Base-by-base conservation (phyloP, 148 eudicot species). In the Fagopyrum tataricum region DNA sequence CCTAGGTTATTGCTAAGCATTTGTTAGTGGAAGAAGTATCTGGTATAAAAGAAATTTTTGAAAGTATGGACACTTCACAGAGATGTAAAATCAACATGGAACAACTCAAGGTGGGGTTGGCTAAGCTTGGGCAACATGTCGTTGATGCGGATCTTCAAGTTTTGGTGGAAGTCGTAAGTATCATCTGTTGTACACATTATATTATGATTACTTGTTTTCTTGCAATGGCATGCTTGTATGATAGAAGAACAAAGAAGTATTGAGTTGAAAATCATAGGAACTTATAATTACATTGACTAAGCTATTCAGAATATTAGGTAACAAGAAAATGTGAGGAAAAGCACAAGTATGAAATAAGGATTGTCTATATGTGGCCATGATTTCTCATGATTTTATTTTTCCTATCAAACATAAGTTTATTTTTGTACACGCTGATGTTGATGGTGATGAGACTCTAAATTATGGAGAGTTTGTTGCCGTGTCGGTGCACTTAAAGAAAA, bases 1-100 rank as follows among this genome's bases (percentile, higher is more conserved):
- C 1, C 5, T 84, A 88, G 96, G 92, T 90, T 41, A 79, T 90
- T 74, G 92, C 96, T 17, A 91, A 88, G 84, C 92, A 88, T 86
- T 81, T 90, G 75, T 88, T 92, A 5, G 67, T 64, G 73, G 96
- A 90, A 78, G 96, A 90, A 84, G 90, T 83, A 40, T 88, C 90
- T 52, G 88, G 92, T 73, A 85, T 90, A 58, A 88, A 85, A 75
- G 92, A 90, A 81, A 84, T 87, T 61, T 90, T 90, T 77, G 87
- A 85, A 44, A 66, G 37, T 62, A 90, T 90, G 90, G 96, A 90
- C 75, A 77, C 82, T 12, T 79, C 73, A 69, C 87, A 87, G 73
- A 77, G 82, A 73, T 90, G 91, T 67, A 86, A 81, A 78, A 78
- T 90, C 79, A 84, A 87, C 76, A 71, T 85, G 62, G 89, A 90